These are phyloP conservation scores for Pulveroboletus sp. DNA, from an alignment of 768 basidiomycete genomes.

Conservation along the genomic window DNA sequence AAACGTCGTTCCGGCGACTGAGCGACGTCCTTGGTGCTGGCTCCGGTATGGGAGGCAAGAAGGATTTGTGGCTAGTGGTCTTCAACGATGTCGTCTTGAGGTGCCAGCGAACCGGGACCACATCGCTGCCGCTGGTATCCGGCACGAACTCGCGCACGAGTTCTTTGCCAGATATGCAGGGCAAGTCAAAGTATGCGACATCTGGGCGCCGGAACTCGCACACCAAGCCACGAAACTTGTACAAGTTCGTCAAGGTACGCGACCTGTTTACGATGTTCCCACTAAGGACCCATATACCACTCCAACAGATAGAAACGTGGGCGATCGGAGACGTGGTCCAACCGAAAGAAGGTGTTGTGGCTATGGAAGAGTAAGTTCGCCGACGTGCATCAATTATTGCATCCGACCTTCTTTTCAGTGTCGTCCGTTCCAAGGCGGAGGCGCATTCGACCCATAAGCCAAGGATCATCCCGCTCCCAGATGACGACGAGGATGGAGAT, in stretches of 20 bases:
- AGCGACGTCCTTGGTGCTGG: slow-evolving; percentile 77
- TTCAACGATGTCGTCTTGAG: slow-evolving; percentile 95
- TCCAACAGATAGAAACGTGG: slow-evolving; percentile 82
- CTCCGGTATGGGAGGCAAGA: slow-evolving; percentile 58
- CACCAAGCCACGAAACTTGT: slow-evolving; percentile 84
- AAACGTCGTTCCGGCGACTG: slow-evolving; percentile 82
- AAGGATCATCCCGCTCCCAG: slow-evolving; percentile 62
- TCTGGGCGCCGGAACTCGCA: slow-evolving; percentile 71
- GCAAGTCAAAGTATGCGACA: slow-evolving; percentile 80
- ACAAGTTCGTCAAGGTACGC: slow-evolving; percentile 84
- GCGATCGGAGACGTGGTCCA: slow-evolving; percentile 72
- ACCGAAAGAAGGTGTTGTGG: slow-evolving; percentile 74
- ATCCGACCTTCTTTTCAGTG: slow-evolving; percentile 37
- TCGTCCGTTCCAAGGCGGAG: slow-evolving; percentile 65
- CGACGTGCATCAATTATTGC: not conserved
- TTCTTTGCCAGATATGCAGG: slow-evolving; percentile 79
- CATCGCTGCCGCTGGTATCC: slow-evolving; percentile 72
- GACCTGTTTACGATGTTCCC: slow-evolving; percentile 1
- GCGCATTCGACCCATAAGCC: slow-evolving; percentile 56
- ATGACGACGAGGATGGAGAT: slow-evolving; percentile 53
- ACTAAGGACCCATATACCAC: slow-evolving; percentile 3
- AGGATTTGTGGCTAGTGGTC: slow-evolving; percentile 90
- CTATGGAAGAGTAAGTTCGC: slow-evolving; percentile 82
- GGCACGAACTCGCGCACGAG: slow-evolving; percentile 63
- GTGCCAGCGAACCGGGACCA: slow-evolving; percentile 87